A percentile compares a stretch with the other conserved stretches of the same genome.
phyloP scores from a whole-genome alignment of 148 eudicot species.

The Fagopyrum tataricum region DNA sequence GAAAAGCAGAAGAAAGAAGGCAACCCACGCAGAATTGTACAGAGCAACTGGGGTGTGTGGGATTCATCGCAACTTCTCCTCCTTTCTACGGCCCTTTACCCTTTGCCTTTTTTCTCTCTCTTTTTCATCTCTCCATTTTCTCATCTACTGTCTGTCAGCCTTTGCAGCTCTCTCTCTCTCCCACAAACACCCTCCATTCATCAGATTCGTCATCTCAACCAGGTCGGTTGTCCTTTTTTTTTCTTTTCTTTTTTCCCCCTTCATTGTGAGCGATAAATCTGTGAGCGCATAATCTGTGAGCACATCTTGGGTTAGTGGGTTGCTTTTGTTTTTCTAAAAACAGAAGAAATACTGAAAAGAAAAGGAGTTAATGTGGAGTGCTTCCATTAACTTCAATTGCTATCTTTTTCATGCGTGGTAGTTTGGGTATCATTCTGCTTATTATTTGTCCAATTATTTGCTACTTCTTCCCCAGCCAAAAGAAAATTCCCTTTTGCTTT shows the following conservation, averaged over 20 bases:
- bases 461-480: neutral
- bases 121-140: neutral
- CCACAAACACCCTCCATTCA: neutral
- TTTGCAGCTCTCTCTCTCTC: neutral
- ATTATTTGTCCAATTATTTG: slow-evolving; percentile 3
- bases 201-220: neutral
- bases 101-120: neutral
- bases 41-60: slow-evolving; percentile 4
- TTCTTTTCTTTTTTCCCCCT: neutral
- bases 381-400: slow-evolving; percentile 10
- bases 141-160: neutral
- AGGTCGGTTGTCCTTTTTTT: neutral
- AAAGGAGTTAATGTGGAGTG: slow-evolving; percentile 7
- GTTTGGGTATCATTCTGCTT: slow-evolving; percentile 7
- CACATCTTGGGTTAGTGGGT: neutral
- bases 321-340: neutral
- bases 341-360: neutral
- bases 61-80: slow-evolving; percentile 8
- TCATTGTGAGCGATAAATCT: neutral
- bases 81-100: slow-evolving; percentile 8
- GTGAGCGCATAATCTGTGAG: neutral
- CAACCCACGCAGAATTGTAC: neutral
- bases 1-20: neutral
- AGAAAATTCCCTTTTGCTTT: neutral
- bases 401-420: neutral